Conservation (phyloP, 768 basidiomycete species). For the Rhizopogon vesiculosus region DNA sequence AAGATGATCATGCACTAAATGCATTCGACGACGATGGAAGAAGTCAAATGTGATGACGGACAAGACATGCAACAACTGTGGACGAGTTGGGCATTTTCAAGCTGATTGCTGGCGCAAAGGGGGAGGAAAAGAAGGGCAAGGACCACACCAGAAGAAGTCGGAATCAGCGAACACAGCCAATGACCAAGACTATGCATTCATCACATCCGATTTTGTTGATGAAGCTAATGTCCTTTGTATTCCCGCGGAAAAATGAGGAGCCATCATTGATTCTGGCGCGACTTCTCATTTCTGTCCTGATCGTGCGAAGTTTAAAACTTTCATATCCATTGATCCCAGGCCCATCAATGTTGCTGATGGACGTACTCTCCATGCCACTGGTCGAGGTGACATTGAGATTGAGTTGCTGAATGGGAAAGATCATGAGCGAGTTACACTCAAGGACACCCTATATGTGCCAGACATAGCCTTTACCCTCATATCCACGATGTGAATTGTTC, state of each 20-base stretch:
- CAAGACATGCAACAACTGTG: slow-evolving; percentile 26
- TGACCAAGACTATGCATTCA: not conserved
- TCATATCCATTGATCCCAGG: not conserved
- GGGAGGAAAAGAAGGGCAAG: slow-evolving; percentile 34
- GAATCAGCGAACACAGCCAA: not conserved
- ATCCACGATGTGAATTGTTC: not conserved
- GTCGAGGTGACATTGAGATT: slow-evolving; percentile 27
- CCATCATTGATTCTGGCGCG: slow-evolving; percentile 1
- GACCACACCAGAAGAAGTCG: slow-evolving; percentile 21
- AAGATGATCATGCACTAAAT: no score
- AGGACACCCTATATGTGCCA: not conserved
- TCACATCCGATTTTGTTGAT: not conserved
- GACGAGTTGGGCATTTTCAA: slow-evolving; percentile 17
- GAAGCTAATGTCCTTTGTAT: not conserved
- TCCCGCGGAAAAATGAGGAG: not conserved
- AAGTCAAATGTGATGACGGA: not conserved
- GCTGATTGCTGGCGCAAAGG: slow-evolving; percentile 28
- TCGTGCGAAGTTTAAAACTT: not conserved
- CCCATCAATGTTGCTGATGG: slow-evolving; percentile 19
- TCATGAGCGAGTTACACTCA: not conserved
- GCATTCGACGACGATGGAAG: not conserved
- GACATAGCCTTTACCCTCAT: slow-evolving; percentile 4
- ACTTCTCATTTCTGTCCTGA: slow-evolving; percentile 1
- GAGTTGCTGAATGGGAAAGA: slow-evolving; percentile 18
- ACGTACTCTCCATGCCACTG: slow-evolving; percentile 22